Evolutionary conservation across 2,329 filamentous ascomycete genomes (phyloP).

Genomic region (Trichoderma sp.): DNA sequence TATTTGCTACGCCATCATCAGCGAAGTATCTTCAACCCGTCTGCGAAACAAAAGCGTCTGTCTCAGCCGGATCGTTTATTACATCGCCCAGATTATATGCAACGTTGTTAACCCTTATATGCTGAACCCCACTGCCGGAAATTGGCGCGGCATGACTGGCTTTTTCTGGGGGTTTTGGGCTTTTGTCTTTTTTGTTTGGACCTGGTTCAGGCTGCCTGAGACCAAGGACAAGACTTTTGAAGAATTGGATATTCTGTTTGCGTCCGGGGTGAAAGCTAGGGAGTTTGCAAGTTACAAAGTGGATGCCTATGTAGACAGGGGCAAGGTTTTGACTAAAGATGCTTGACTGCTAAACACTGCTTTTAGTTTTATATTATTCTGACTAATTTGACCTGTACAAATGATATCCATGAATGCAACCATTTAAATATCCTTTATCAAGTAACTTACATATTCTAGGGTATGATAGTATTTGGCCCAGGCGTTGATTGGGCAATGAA

Average conservation of each 20-base stretch:
- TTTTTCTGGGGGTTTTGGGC: conserved; percentile 30
- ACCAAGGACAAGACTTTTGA: conserved; percentile 52
- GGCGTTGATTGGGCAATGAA: too few species aligned
- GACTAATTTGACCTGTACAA: too few species aligned
- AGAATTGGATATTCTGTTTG: conserved; percentile 57
- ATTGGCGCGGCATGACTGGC: conserved; percentile 34
- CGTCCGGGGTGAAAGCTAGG: conserved; percentile 42
- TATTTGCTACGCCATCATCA: conserved; percentile 44
- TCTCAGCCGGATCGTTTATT: conserved; percentile 37
- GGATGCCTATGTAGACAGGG: conserved; percentile 31
- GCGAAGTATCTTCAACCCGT: conserved; percentile 42
- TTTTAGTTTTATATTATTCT: too few species aligned
- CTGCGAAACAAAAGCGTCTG: conserved; percentile 44
- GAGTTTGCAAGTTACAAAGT: conserved; percentile 42
- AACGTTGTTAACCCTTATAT: conserved; percentile 34
- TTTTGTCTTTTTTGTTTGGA: conserved; percentile 53
- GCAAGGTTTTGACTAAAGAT: not conserved
- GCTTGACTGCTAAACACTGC: not conserved
- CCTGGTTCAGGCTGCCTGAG: conserved; percentile 54
- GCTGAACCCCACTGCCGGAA: conserved; percentile 34
- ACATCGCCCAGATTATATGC: conserved; percentile 31
- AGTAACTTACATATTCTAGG: too few species aligned
- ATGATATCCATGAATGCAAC: too few species aligned
- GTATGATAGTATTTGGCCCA: too few species aligned
- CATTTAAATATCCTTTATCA: too few species aligned